Evolutionary conservation across 352 stramenopile genomes (phyloP), one percentile per base, ranked within the genome.

Genomic region (Blastocystis sp.): DNA sequence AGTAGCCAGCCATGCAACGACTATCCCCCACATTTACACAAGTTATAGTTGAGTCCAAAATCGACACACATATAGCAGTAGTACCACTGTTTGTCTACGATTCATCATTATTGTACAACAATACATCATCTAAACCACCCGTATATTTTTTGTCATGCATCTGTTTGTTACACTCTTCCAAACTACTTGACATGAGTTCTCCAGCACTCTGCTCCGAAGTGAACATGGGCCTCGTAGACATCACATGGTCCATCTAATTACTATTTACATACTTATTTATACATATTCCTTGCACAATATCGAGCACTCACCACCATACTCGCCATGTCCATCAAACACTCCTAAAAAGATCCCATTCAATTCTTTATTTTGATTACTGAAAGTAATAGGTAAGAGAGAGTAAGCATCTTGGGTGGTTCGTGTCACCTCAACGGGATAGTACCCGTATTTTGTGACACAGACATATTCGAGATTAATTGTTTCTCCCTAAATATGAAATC

Each of bases 251-350:
- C 24, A 81, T 81, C 70, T 81, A 62, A 4, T 19, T 40, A 40
- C 19, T 59, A 44, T 44, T 13, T 7, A 44, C n/a, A 3, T 7
- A 19, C 62, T n/a, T 3, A 33, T 9, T 7, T 22, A 7, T 64
- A 81, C 70, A 81, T 44, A 81, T 27, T 81, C 70, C 7, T 42
- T 60, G 48, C 70, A 81, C 4, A 60, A 7, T 24, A 17, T 19
- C n/a, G 70, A 81, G 7, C 70, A 81, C 11, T 81, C 70, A 22
- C 48, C 44, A 64, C 70, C 70, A 60, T 59, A 81, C 17, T 60
- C 70, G 42, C 70, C 70, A 64, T 81, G 70, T 59, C 70, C 70
- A 40, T 81, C 70, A 64, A 44, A 81, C 51, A 81, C 70, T 42
- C 44, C 70, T 15, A 56, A 33, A 40, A 44, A 81, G 11, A 81